Evolutionary conservation across 2,329 filamentous ascomycete genomes (phyloP).

Genomic region (Uncinocarpus reesii): DNA sequence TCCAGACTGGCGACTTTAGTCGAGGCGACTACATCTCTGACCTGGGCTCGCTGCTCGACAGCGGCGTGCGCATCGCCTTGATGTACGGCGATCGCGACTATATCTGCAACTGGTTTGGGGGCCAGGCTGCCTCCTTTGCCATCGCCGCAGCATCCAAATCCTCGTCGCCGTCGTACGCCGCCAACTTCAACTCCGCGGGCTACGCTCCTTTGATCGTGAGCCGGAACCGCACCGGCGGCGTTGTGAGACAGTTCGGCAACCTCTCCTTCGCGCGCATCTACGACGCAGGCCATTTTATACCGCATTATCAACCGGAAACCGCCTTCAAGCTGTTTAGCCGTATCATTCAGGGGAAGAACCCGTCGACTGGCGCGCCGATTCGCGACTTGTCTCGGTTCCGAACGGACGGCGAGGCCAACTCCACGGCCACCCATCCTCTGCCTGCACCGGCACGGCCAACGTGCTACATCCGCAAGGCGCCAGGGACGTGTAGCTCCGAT

Average conservation of each 20-base stretch:
- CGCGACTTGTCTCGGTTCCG: constrained; percentile 45
- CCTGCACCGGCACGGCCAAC: constrained; percentile 42
- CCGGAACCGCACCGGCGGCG: constrained; percentile 48
- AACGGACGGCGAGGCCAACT: constrained; percentile 48
- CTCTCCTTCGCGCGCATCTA: constrained; percentile 55
- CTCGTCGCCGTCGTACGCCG: constrained; percentile 31
- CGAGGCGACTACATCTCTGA: constrained; percentile 51
- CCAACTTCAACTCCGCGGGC: constrained; percentile 54
- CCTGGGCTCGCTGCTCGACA: constrained; percentile 50
- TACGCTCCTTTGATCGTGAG: constrained; percentile 65
- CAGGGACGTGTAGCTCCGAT: constrained; percentile 44
- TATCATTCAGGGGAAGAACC: constrained; percentile 38
- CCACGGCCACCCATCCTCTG: constrained; percentile 47
- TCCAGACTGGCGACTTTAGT: constrained; percentile 50
- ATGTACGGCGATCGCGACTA: constrained; percentile 57
- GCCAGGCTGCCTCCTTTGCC: constrained; percentile 58
- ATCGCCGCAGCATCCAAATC: constrained; percentile 38
- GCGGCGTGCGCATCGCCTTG: constrained; percentile 58
- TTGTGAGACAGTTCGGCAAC: constrained; percentile 67
- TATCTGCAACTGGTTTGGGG: constrained; percentile 55
- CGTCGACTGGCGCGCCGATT: constrained; percentile 37
- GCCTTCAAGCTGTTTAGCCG: constrained; percentile 45
- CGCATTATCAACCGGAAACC: constrained; percentile 44
- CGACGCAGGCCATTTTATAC: constrained; percentile 44
- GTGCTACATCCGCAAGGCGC: constrained; percentile 51